Evolutionary conservation across 352 stramenopile genomes (phyloP).

Genomic region (Phytopythium boreale): DNA sequence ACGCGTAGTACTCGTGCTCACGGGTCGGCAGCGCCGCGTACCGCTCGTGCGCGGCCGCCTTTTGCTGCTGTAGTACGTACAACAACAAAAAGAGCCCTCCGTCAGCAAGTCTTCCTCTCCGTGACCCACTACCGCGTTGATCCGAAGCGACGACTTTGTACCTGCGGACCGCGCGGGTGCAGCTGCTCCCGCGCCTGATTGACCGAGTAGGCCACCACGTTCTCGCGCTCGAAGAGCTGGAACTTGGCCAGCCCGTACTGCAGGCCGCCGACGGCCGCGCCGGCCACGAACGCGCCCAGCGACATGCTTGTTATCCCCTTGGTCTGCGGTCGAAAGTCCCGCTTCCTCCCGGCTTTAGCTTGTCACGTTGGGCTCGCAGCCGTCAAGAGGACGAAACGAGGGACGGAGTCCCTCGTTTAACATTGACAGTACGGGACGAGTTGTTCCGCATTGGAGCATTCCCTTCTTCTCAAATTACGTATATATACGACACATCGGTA

Average conservation of each 20-base stretch:
- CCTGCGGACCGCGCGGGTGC: conserved; percentile 27
- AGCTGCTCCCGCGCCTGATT: conserved; percentile 65
- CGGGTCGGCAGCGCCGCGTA: conserved; percentile 64
- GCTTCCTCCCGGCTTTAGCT: neutral
- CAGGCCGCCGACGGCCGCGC: conserved; percentile 53
- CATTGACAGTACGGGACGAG: neutral
- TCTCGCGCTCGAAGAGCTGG: conserved; percentile 66
- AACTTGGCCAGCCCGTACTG: conserved; percentile 70
- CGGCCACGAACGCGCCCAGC: conserved; percentile 64
- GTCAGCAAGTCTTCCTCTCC: neutral
- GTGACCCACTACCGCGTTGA: too few species aligned
- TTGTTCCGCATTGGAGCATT: too few species aligned
- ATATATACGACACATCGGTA: neutral
- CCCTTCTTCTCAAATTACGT: neutral
- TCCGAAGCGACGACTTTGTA: neutral
- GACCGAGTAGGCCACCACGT: conserved; percentile 64
- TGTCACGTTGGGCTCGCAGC: neutral
- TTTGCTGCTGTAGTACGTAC: conserved; percentile 12
- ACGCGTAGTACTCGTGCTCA: conserved; percentile 84
- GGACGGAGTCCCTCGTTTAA: neutral
- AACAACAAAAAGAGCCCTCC: conserved; percentile 4
- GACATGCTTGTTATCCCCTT: conserved; percentile 39
- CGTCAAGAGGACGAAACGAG: neutral
- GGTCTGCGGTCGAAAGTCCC: neutral
- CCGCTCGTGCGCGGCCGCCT: conserved; percentile 33